phyloP scores from a whole-genome alignment of 768 basidiomycete genomes.

The Pholiota microspora region DNA sequence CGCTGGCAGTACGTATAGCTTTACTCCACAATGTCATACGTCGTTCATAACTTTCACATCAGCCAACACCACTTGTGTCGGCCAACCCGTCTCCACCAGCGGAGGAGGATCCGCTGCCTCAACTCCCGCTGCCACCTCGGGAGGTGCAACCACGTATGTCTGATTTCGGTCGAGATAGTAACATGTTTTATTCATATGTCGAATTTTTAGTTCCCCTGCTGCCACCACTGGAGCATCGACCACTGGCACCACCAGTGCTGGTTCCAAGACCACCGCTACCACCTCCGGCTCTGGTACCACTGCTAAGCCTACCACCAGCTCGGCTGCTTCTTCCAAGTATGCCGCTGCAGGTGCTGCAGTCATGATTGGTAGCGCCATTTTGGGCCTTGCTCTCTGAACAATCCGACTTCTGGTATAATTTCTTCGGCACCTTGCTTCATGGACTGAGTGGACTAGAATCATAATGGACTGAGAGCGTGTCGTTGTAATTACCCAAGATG shows the following conservation, averaged over 20 bases:
- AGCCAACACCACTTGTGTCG: constrained; percentile 23
- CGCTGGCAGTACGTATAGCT: constrained; percentile 16
- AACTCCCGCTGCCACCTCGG: background rate
- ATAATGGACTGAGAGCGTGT: constrained; percentile 17
- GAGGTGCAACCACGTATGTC: constrained; percentile 4
- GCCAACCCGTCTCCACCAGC: constrained; percentile 13
- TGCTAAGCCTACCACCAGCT: constrained; percentile 5
- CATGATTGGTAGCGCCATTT: constrained; percentile 21
- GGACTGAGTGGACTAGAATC: constrained; percentile 9
- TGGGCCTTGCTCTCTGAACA: constrained; percentile 16
- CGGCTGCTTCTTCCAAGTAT: constrained; percentile 18
- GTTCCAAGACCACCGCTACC: constrained; percentile 1
- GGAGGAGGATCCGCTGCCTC: constrained; percentile 5
- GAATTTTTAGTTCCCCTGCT: constrained; percentile 2
- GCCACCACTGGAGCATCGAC: constrained; percentile 1
- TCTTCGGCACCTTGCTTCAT: constrained; percentile 5
- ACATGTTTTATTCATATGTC: background rate
- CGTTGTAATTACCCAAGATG: constrained; percentile 15
- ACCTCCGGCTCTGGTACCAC: constrained; percentile 2
- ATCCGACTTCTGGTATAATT: background rate
- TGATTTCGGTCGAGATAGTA: background rate
- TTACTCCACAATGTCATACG: too few species aligned
- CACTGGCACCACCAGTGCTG: background rate
- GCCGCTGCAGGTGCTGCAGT: constrained; percentile 21
- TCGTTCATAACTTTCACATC: too few species aligned